Percentiles rank a stretch among this genome's conserved stretches.
Evolutionary conservation across 805 yeast species (phyloP).

Genomic region (Cyberlindnera veronae): DNA sequence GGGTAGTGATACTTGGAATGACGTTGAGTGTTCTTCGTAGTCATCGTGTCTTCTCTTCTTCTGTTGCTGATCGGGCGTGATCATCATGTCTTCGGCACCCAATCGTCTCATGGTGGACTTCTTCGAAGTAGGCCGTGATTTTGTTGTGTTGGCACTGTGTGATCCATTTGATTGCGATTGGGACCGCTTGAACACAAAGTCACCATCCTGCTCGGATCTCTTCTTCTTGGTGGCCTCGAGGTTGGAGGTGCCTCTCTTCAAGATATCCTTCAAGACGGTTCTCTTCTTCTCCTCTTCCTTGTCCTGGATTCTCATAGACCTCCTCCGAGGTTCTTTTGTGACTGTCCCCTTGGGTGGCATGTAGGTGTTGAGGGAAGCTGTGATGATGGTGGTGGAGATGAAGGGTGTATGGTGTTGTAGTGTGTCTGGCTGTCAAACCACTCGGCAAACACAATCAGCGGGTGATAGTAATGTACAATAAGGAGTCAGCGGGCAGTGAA

Average conservation of each 20-base stretch:
- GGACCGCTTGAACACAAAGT: slow-evolving; percentile 22
- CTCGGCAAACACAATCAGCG: too few relatives aligned
- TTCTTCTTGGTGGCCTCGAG: slow-evolving; percentile 6
- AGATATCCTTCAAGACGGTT: slow-evolving; percentile 24
- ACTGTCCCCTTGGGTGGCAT: slow-evolving; percentile 11
- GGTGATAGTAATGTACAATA: too few relatives aligned
- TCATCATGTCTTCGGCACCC: slow-evolving; percentile 20
- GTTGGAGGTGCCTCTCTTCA: slow-evolving; percentile 18
- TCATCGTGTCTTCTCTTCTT: slow-evolving; percentile 6
- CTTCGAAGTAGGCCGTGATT: slow-evolving; percentile 2
- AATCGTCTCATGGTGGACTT: slow-evolving; percentile 12
- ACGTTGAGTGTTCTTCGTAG: slow-evolving; percentile 25
- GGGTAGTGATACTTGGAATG: slow-evolving; percentile 30
- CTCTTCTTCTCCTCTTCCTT: slow-evolving; percentile 16
- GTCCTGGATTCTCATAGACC: slow-evolving; percentile 13
- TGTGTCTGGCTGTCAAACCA: too few relatives aligned
- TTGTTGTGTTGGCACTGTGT: neutral
- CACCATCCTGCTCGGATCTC: slow-evolving; percentile 21
- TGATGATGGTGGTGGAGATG: neutral
- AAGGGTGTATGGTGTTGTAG: neutral
- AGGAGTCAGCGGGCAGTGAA: too few relatives aligned
- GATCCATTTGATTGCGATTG: neutral
- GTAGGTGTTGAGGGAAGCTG: neutral
- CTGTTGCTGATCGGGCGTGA: slow-evolving; percentile 22
- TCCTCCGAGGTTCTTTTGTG: slow-evolving; percentile 13